A percentile compares a stretch with the other conserved stretches of the same genome.
phyloP scores from a whole-genome alignment of 2,329 filamentous ascomycete genomes.

The Emergomyces pasteurianus region DNA sequence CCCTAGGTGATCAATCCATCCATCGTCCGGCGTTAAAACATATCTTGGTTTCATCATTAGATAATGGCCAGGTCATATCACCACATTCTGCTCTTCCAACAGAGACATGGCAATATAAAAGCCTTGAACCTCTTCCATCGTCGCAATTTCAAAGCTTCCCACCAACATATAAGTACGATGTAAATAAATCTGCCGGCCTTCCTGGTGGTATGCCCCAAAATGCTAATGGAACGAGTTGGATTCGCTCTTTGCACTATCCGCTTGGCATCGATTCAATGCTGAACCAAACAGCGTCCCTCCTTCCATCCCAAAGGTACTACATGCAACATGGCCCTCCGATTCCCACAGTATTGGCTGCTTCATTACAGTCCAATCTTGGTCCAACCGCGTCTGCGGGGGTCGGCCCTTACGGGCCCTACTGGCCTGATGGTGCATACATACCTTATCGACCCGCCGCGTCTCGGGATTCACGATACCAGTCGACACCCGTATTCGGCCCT shows the following conservation, averaged over 20 bases:
- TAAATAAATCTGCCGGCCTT: constrained; percentile 11
- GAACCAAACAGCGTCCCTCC: constrained; percentile 42
- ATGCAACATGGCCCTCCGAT: constrained; percentile 39
- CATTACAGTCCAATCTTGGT: constrained; percentile 39
- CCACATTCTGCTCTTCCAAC: constrained; percentile 20
- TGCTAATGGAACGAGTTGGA: constrained; percentile 28
- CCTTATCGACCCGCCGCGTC: constrained; percentile 49
- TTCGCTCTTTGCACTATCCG: constrained; percentile 32
- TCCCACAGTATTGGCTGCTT: constrained; percentile 47
- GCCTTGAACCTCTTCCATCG: constrained; percentile 19
- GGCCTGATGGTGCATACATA: constrained; percentile 50
- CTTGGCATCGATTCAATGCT: constrained; percentile 50
- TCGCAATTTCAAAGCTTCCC: constrained; percentile 26
- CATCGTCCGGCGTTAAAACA: constrained; percentile 73
- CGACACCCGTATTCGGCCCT: constrained; percentile 14
- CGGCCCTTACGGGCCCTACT: constrained; percentile 50
- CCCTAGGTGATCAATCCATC: constrained; percentile 57
- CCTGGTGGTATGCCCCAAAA: constrained; percentile 19
- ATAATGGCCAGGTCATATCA: constrained; percentile 25
- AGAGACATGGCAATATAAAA: constrained; percentile 21
- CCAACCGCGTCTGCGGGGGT: constrained; percentile 47
- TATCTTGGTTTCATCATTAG: constrained; percentile 56
- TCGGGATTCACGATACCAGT: constrained; percentile 36
- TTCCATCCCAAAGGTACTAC: constrained; percentile 28
- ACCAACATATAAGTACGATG: constrained; percentile 27